Evolutionary conservation across 352 stramenopile genomes (phyloP), one percentile per base, ranked within the genome.

Genomic region (Peronospora farinosa): DNA sequence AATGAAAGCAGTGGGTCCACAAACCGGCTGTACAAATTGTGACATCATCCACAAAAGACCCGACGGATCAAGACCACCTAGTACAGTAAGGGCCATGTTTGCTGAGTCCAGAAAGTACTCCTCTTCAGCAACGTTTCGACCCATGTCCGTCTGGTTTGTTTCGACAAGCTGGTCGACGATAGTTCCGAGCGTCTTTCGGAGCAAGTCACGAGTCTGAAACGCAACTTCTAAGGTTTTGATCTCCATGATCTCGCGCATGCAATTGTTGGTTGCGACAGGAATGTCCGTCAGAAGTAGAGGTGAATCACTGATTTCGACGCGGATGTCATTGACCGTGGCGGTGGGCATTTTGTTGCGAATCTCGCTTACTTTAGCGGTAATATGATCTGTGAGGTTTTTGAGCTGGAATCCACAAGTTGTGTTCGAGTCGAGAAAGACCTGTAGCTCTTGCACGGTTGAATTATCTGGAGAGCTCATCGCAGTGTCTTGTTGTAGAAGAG

Each of bases 11-110:
- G 61, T 63, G 2, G 61, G 61, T 8, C 57, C 61, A 57, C 61
- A 69, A 13, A 31, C 57, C 23, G 67, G 64, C 35, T 80, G 64
- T 7, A 80, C 44, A 40, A 72, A 80, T 35, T 77, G 54, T 3
- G 60, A 53, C 3, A 67, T 37, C 64, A 80, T 65, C 35, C 64
- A 60, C 0, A 53, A 52, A 21, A 80, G 67, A 6, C 67, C 57
- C 1, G 67, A 74, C 0, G 67, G 65, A 48, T 81, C 70, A 21
- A 81, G 51, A 4, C 44, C 55, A 11, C 57, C 40, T n/a, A 81
- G 36, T 7, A 74, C 53, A 13, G 57, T 39, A 8, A 71, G 46
- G 1, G 54, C 70, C 8, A 76, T 15, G 35, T 78, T 63, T 1
- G 65, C 40, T 1, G 61, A 57, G 16, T 67, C 57, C 1, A 74